Percentiles rank a stretch among this genome's conserved stretches.
Evolutionary conservation across 2,329 filamentous ascomycete species (phyloP).

Genomic region (Fusarium papillatum): DNA sequence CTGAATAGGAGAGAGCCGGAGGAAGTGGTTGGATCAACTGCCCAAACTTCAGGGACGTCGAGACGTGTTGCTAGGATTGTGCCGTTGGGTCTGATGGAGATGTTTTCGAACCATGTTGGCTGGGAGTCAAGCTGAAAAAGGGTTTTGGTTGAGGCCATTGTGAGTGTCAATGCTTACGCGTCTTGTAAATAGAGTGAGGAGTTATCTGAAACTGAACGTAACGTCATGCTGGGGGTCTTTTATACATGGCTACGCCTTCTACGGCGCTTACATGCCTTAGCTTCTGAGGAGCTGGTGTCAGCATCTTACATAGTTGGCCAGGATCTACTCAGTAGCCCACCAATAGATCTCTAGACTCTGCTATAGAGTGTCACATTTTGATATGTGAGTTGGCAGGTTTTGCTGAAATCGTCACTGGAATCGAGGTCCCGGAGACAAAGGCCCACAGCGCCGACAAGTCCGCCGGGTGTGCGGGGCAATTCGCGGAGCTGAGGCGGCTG

Average conservation of each 20-base stretch:
- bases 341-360: neutral
- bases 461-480: neutral
- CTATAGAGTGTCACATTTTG: neutral
- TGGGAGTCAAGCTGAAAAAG: conserved; percentile 33
- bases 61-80: conserved; percentile 34
- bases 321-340: neutral
- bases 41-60: conserved; percentile 37
- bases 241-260: neutral
- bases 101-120: conserved; percentile 42
- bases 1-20: conserved; percentile 21
- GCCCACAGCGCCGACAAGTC: neutral
- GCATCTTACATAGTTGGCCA: conserved; percentile 10
- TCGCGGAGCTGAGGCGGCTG: neutral
- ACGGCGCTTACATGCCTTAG: neutral
- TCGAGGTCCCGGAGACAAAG: neutral
- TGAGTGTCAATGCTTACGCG: neutral
- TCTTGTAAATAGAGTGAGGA: too few species aligned
- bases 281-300: neutral
- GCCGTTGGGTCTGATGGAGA: conserved; percentile 27
- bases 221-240: neutral
- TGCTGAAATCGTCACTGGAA: neutral
- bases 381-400: neutral
- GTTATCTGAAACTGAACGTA: neutral
- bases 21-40: conserved; percentile 24
- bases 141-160: conserved; percentile 21